These are phyloP conservation scores for Candida pseudoviswanathii DNA, from an alignment of 1,139 yeast species.

Conservation along the genomic window DNA sequence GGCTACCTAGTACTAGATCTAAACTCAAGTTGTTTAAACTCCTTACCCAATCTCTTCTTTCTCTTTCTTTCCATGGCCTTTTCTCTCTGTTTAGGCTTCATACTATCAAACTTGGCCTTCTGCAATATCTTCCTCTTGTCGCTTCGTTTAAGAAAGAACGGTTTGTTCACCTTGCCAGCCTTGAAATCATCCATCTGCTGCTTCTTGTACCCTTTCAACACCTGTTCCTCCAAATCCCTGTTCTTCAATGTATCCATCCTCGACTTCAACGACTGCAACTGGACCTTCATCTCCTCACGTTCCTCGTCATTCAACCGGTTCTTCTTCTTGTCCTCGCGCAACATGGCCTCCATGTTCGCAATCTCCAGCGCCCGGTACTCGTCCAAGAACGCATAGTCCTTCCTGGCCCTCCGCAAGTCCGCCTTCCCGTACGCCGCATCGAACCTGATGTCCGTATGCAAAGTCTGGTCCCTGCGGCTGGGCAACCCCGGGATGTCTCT, in stretches of 20 bases:
- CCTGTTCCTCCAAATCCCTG: constrained; percentile 71
- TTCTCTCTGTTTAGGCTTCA: constrained; percentile 83
- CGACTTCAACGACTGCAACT: constrained; percentile 66
- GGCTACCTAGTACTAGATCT: constrained; percentile 13
- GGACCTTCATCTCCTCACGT: constrained; percentile 52
- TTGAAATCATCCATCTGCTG: constrained; percentile 48
- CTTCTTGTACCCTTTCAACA: constrained; percentile 55
- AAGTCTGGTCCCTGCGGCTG: constrained; percentile 38
- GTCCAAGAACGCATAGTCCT: constrained; percentile 82
- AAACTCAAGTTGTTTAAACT: constrained; percentile 78
- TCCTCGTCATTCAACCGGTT: constrained; percentile 50
- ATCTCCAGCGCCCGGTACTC: constrained; percentile 80
- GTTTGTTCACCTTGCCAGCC: constrained; percentile 50
- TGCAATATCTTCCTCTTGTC: constrained; percentile 85
- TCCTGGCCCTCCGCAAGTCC: constrained; percentile 63
- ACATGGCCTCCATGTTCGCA: constrained; percentile 54
- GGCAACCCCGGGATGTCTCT: constrained; percentile 77
- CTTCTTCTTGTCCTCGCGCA: constrained; percentile 58
- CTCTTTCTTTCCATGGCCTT: constrained; percentile 91
- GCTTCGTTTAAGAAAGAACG: constrained; percentile 70
- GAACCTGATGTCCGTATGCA: constrained; percentile 81
- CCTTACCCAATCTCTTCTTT: constrained; percentile 90
- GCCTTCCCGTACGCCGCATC: constrained; percentile 89
- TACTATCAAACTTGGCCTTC: constrained; percentile 81
- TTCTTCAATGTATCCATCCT: constrained; percentile 76